Conservation (phyloP, 2,329 filamentous ascomycete genomes). For the Aspergillus fructus region DNA sequence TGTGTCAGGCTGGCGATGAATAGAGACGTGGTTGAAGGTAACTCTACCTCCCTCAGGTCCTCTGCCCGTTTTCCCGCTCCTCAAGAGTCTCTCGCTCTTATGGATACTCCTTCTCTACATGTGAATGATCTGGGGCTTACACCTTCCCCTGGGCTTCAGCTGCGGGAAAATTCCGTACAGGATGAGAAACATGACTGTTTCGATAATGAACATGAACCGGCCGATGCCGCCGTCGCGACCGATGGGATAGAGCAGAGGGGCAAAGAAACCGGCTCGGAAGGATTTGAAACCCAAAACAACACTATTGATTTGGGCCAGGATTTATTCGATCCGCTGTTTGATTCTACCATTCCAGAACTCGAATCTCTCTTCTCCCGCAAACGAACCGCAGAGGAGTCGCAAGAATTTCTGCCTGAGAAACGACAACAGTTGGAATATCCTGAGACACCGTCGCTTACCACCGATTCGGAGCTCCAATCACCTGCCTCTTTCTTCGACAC, state of each 20-base stretch:
- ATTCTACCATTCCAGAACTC: conserved; percentile 20
- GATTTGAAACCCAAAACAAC: background rate
- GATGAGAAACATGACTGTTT: conserved; percentile 11
- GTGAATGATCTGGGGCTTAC: conserved; percentile 44
- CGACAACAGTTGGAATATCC: conserved; percentile 16
- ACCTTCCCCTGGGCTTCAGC: conserved; percentile 40
- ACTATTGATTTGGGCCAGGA: conserved; percentile 5
- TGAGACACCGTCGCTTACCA: conserved; percentile 20
- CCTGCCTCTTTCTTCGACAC: conserved; percentile 22
- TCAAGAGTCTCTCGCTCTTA: conserved; percentile 19
- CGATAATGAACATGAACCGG: background rate
- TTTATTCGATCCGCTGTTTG: conserved; percentile 21
- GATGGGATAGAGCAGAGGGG: background rate
- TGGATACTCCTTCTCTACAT: conserved; percentile 26
- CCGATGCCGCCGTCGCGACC: background rate
- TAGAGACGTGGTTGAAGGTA: conserved; percentile 37
- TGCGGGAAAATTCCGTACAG: conserved; percentile 18
- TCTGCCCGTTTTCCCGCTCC: conserved; percentile 19
- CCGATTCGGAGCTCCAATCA: conserved; percentile 11
- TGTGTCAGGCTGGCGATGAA: conserved; percentile 18
- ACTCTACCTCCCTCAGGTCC: conserved; percentile 35
- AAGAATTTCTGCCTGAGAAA: conserved; percentile 21
- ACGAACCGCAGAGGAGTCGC: conserved; percentile 20
- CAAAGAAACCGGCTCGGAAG: background rate
- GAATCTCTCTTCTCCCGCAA: conserved; percentile 22